Conservation (phyloP, 257 asterid species). For the Solanum chaucha region DNA sequence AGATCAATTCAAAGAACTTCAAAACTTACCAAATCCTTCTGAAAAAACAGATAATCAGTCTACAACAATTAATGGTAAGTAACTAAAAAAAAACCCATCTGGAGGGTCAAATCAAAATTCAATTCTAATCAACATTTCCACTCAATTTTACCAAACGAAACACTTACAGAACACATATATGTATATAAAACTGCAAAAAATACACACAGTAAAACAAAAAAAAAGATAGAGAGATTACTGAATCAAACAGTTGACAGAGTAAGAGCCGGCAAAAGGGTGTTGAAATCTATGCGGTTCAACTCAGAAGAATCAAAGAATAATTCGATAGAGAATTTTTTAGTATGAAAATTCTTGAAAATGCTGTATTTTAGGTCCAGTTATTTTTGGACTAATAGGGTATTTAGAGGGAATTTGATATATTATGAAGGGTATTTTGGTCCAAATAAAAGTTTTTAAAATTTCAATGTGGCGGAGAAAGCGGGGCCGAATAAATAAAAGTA, state of each 20-base stretch:
- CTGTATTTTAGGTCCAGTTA: background rate
- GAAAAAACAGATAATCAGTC: background rate
- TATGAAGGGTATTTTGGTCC: constrained; percentile 29
- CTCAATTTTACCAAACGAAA: background rate
- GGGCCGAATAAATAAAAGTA: constrained; percentile 9
- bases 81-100: background rate
- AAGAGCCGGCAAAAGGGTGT: constrained; percentile 9
- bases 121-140: background rate
- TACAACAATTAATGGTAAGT: background rate
- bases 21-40: background rate
- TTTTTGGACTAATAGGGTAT: background rate
- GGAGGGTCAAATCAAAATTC: background rate
- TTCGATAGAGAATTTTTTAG: background rate
- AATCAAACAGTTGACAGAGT: constrained; percentile 10
- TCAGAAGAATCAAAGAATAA: background rate
- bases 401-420: background rate
- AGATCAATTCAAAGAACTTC: too few species aligned
- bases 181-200: background rate
- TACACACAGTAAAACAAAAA: background rate
- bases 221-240: background rate
- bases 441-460: constrained; percentile 24
- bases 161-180: background rate
- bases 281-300: background rate
- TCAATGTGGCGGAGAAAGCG: constrained; percentile 42
- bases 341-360: background rate